These are phyloP conservation scores for Piromyces finnis DNA, from an alignment of 192 early-diverging fungal species.

Conservation along the genomic window DNA sequence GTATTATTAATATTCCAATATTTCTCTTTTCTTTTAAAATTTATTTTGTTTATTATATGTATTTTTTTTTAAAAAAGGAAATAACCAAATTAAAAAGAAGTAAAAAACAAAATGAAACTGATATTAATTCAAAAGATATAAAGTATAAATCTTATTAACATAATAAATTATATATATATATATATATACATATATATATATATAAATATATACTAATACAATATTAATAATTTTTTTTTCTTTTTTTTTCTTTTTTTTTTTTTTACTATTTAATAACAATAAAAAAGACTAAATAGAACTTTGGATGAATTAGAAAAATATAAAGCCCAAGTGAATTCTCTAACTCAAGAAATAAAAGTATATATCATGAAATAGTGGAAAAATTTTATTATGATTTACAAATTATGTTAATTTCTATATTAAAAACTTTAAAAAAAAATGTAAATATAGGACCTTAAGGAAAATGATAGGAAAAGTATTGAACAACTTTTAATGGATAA, in stretches of 20 bases:
- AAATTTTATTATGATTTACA: too few relatives aligned
- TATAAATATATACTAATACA: not conserved
- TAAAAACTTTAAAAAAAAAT: not conserved
- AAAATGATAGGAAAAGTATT: not conserved
- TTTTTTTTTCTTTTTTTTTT: too few relatives aligned
- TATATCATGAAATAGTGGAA: too few relatives aligned
- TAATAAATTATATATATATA: too few relatives aligned
- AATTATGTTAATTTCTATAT: too few relatives aligned
- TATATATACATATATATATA: too few relatives aligned
- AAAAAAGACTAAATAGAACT: slow-evolving; percentile 22
- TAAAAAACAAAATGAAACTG: slow-evolving; percentile 9
- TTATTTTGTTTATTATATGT: too few relatives aligned
- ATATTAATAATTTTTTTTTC: not conserved
- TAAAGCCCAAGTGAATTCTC: slow-evolving; percentile 1
- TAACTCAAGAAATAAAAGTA: not conserved
- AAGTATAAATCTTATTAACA: slow-evolving; percentile 1
- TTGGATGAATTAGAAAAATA: slow-evolving; percentile 26
- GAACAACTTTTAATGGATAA: slow-evolving; percentile 12
- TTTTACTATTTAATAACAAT: not conserved
- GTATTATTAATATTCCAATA: too few relatives aligned
- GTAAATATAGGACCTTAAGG: not conserved
- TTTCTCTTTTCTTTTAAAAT: too few relatives aligned
- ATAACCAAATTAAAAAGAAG: slow-evolving; percentile 8
- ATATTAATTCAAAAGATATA: slow-evolving; percentile 20
- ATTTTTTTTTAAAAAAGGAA: too few relatives aligned